These are phyloP conservation scores for Phytophthora citricola DNA, from an alignment of 352 stramenopile species.

Conservation along the genomic window DNA sequence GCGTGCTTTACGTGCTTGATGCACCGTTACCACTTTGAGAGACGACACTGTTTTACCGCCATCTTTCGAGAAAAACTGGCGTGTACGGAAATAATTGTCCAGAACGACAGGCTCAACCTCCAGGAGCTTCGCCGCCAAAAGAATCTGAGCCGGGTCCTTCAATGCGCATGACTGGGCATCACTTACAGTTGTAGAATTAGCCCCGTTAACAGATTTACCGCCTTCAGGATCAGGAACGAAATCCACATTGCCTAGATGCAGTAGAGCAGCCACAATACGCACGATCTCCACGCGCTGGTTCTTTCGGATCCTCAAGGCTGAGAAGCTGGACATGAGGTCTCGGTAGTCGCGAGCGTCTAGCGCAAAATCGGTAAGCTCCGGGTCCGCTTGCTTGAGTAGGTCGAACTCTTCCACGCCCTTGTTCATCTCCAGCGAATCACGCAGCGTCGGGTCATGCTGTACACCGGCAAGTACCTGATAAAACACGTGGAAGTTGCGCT, in stretches of 20 bases:
- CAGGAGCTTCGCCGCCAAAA: constrained; percentile 70
- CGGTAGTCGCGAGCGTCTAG: constrained; percentile 78
- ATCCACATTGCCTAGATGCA: constrained; percentile 83
- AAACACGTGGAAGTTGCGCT: constrained; percentile 95
- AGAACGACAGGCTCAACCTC: constrained; percentile 83
- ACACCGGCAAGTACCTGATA: constrained; percentile 90
- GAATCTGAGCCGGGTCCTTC: constrained; percentile 72
- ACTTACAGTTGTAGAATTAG: constrained; percentile 26
- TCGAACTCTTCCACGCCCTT: constrained; percentile 62
- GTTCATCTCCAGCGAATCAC: constrained; percentile 75
- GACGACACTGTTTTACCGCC: constrained; percentile 76
- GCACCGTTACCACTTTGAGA: constrained; percentile 82
- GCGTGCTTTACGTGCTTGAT: constrained; percentile 70
- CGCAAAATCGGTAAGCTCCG: constrained; percentile 48
- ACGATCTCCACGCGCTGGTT: constrained; percentile 86
- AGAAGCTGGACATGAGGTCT: constrained; percentile 85
- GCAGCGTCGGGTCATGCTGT: constrained; percentile 71
- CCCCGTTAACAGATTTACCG: constrained; percentile 63
- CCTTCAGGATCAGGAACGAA: constrained; percentile 67
- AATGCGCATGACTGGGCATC: constrained; percentile 63
- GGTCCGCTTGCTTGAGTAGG: constrained; percentile 56
- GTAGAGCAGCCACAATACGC: constrained; percentile 71
- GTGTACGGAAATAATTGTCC: constrained; percentile 88
- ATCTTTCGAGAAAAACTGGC: constrained; percentile 83
- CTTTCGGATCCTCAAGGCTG: constrained; percentile 78